These are phyloP conservation scores for Sporodiniella umbellata DNA, from an alignment of 371 early-diverging fungal genomes.

Conservation along the genomic window DNA sequence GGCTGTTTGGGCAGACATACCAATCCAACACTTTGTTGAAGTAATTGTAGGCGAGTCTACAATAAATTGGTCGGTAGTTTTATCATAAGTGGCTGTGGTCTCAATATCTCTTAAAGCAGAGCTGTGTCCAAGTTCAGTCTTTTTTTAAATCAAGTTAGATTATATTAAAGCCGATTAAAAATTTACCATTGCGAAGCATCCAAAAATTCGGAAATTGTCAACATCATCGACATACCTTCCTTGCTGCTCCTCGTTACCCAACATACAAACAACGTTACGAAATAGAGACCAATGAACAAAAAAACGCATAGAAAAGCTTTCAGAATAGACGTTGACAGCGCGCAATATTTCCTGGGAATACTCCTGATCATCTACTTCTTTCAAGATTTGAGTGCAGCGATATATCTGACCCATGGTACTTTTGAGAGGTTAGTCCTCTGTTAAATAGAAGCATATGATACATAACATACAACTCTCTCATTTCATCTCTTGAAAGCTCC, in stretches of 20 bases:
- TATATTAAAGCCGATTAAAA: too few species aligned
- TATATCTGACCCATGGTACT: constrained; percentile 61
- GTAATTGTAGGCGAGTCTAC: constrained; percentile 84
- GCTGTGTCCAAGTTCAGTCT: constrained; percentile 73
- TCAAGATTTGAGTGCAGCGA: constrained; percentile 28
- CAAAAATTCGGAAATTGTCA: constrained; percentile 51
- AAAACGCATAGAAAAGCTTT: constrained; percentile 60
- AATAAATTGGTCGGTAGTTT: constrained; percentile 71
- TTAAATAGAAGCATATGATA: too few species aligned
- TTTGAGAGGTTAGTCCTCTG: background rate
- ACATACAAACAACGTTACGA: constrained; percentile 52
- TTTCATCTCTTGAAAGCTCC: constrained; percentile 54
- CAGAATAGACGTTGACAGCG: constrained; percentile 47
- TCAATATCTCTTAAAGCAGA: constrained; percentile 87
- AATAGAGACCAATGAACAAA: constrained; percentile 62
- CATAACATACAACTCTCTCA: constrained; percentile 60
- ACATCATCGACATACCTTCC: constrained; percentile 52
- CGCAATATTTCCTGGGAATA: constrained; percentile 7
- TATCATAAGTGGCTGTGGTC: constrained; percentile 84
- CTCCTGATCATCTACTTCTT: constrained; percentile 16
- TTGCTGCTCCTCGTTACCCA: constrained; percentile 59
- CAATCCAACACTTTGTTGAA: constrained; percentile 94
- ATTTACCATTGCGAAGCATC: constrained; percentile 76
- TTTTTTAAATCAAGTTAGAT: too few species aligned
- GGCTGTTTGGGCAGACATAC: constrained; percentile 80